Base-by-base conservation (phyloP, 106 monocot species). In the Dendrobium nobile region DNA sequence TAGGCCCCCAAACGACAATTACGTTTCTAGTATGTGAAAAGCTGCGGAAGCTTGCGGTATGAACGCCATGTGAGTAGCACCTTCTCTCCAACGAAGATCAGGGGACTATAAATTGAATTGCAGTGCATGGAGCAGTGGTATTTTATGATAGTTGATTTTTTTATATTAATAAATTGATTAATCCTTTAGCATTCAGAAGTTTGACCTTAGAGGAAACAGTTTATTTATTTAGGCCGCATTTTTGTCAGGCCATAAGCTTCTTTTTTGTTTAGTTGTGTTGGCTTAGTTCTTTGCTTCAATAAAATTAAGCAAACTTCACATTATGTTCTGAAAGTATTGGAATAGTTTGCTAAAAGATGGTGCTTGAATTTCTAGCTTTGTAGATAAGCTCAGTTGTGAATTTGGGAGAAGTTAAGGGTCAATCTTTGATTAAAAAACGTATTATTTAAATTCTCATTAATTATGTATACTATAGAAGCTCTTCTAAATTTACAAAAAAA, bases 11-110 rank as follows among this genome's bases (percentile, higher is more conserved):
- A 84, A 97, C 94, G 1, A 76, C 86, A 20, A 94, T 97, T 77
- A 97, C 90, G 41, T 94, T 97, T 84, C 54, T 94, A 44, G 96
- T 90, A 41, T 97, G 88, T 44, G 96, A 97, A 88, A 94, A 94
- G 79, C 86, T 97, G 73, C 81, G 94, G 17, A 82, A 90, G 77
- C 77, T 94, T 82, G 85, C 86, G 94, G 96, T 72, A 86, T 97
- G 86, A 89, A 89, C 47, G 92, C 94, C 16, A 88, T 97, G 41
- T 94, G 77, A 86, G 73, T 15, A 54, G 4, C 27, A 1, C 55
- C 24, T 47, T 77, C 47, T 51, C 18, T 2, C 41, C 42, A 75
- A 31, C 45, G 47, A 75, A 75, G 70, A 70, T 33, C 24, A 33
- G 70, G 7, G 8, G n/a, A 61, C 61, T 20, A 61, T 22, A 61